Evolutionary conservation across 352 stramenopile genomes (phyloP).

Genomic region (Pythium chondricola): DNA sequence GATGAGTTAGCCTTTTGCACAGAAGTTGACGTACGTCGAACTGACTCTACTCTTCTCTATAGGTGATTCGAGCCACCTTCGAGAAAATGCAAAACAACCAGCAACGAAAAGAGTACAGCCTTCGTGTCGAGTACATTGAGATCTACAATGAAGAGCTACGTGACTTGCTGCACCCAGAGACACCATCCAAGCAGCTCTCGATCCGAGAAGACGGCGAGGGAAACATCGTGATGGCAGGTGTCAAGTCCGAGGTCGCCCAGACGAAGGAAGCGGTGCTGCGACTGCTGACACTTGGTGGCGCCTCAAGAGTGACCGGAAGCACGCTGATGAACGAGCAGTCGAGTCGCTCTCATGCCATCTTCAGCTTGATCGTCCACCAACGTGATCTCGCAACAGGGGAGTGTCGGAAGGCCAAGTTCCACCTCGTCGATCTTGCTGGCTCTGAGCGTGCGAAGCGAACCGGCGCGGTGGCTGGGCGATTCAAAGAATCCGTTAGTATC

Average conservation of each 20-base stretch:
- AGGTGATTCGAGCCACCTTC: conserved; percentile 70
- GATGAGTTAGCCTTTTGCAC: too few species aligned
- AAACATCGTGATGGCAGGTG: conserved; percentile 74
- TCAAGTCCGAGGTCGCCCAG: conserved; percentile 74
- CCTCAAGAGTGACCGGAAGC: conserved; percentile 75
- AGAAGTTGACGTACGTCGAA: conserved; percentile 1
- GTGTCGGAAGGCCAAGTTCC: conserved; percentile 85
- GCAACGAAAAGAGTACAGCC: conserved; percentile 60
- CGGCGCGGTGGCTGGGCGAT: conserved; percentile 74
- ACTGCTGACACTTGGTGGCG: conserved; percentile 70
- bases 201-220: conserved; percentile 78
- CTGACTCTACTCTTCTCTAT: conserved; percentile 5
- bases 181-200: conserved; percentile 62
- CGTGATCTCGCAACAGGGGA: conserved; percentile 30
- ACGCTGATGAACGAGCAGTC: conserved; percentile 90
- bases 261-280: conserved; percentile 77
- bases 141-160: conserved; percentile 98
- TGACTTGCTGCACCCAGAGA: conserved; percentile 90
- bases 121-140: conserved; percentile 95
- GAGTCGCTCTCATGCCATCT: conserved; percentile 88
- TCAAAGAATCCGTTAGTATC: conserved; percentile 95
- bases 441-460: conserved; percentile 93
- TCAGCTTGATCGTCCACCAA: conserved; percentile 84
- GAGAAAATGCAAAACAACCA: conserved; percentile 42
- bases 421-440: conserved; percentile 94